Evolutionary conservation across 305 asterid genomes (phyloP), one percentile per base, ranked within the genome.

Genomic region (Fraxinus velutina): DNA sequence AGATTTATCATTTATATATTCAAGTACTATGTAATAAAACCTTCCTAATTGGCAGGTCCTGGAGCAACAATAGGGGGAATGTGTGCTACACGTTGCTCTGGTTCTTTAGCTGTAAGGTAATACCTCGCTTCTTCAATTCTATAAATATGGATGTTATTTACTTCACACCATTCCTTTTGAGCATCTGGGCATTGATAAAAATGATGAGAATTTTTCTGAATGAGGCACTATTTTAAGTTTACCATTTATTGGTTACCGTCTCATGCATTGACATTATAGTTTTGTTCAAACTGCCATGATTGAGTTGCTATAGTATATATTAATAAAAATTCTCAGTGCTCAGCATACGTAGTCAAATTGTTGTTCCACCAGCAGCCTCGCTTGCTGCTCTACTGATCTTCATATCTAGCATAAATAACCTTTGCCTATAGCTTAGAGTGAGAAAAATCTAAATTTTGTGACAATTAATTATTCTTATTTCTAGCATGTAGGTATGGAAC

Each of bases 1-100:
- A 39, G 70, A 73, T 36, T 57, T 44, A 12, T 78, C 72, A 60
- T 24, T 76, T 74, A 44, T n/a, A 44, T 55, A 57, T 81, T 68
- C 17, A 60, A 78, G 27, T 66, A 12, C 79, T 22, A 24, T 47
- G 50, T 78, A 44, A 83, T 44, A 72, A 76, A 75, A 82, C 60
- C 76, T 83, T 80, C 74, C 27, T 79, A 39, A 83, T 83, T 83
- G 72, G 57, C 90, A 96, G 99, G 99, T 75, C 99, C 99, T 81
- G 99, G 99, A 86, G 99, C 99, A 85, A 91, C 99, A 79, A 93
- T 96, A 73, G 99, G 99, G 79, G 99, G 99, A 80, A 94, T 96
- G 99, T 96, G 99, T 87, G 98, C 98, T 81, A 96, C 99, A 73
- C 99, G 99, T 24, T 96, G 99, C 88, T 96, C 99, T 82, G 99